Percentiles rank a stretch among this genome's conserved stretches.
phyloP scores from a whole-genome alignment of 2,329 filamentous ascomycete genomes.

The Didymella pomorum region DNA sequence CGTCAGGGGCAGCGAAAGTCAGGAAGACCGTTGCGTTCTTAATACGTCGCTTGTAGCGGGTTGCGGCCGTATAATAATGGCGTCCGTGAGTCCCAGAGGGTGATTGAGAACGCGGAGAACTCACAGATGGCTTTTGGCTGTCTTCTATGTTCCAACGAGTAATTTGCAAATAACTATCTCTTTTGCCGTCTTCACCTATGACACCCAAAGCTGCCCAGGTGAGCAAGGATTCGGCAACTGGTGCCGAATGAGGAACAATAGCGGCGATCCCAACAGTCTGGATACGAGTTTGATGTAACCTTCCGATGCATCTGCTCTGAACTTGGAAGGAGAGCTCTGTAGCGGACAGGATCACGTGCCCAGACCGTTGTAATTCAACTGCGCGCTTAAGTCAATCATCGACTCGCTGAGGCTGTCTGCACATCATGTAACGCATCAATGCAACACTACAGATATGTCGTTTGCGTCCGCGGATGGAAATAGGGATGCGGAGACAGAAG shows the following conservation, averaged over 20 bases:
- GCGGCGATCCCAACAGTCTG: neutral
- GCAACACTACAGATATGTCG: neutral
- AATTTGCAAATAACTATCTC: neutral
- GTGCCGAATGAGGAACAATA: neutral
- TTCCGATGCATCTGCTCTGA: neutral
- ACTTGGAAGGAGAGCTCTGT: neutral
- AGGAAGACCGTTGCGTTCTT: neutral
- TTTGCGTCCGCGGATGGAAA: neutral
- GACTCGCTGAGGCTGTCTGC: neutral
- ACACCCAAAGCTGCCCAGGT: no score
- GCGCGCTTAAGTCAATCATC: neutral
- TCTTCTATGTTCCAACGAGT: neutral
- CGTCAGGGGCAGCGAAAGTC: neutral
- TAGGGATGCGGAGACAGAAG: slow-evolving; percentile 1
- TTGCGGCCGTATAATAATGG: neutral
- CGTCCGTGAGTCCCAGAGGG: neutral
- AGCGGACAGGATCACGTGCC: neutral
- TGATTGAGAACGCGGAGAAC: no score
- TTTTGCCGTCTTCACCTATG: neutral
- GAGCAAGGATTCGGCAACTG: no score
- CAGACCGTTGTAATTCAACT: neutral
- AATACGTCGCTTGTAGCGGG: neutral
- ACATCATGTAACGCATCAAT: slow-evolving; percentile 8
- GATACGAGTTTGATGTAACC: neutral
- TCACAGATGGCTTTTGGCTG: neutral